Conservation (phyloP, 2,329 filamentous ascomycete species). For the Ceratocystis colombiana region DNA sequence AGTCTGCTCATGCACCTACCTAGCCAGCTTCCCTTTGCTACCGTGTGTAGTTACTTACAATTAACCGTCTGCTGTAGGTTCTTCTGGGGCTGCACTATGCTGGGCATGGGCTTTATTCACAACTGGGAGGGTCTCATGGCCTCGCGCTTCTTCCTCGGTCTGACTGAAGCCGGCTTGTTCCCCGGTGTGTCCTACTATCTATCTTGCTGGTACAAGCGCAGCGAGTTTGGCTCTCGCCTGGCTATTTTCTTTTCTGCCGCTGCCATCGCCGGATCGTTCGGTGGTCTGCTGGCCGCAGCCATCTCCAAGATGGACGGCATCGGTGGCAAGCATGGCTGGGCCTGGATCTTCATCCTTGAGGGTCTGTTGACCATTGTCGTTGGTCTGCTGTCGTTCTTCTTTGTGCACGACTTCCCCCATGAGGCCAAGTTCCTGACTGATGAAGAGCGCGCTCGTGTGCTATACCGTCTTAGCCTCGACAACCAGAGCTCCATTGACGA, state of each 20-base stretch:
- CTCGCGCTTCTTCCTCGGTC: constrained; percentile 59
- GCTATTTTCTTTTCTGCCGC: constrained; percentile 79
- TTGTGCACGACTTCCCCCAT: constrained; percentile 74
- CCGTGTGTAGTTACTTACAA: constrained; percentile 9
- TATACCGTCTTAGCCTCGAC: constrained; percentile 60
- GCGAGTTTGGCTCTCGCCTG: constrained; percentile 68
- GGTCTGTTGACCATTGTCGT: constrained; percentile 60
- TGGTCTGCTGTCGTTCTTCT: constrained; percentile 60
- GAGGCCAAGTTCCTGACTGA: constrained; percentile 61
- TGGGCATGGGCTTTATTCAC: constrained; percentile 56
- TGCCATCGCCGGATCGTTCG: constrained; percentile 67
- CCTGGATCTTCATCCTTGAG: constrained; percentile 60
- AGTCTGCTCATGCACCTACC: constrained; percentile 29
- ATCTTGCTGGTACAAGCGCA: constrained; percentile 72
- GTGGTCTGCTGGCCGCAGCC: constrained; percentile 60
- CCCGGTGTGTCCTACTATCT: constrained; percentile 72
- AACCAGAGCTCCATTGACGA: constrained; percentile 69
- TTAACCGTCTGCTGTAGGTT: constrained; percentile 36
- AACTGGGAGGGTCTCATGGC: constrained; percentile 57
- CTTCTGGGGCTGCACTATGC: constrained; percentile 58
- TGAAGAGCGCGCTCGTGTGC: constrained; percentile 59
- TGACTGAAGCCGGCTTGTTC: constrained; percentile 66
- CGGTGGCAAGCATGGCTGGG: constrained; percentile 47
- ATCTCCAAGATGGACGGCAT: constrained; percentile 61
- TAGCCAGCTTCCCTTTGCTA: background rate